Percentiles rank a stretch among this genome's conserved stretches.
Conservation (phyloP, 2,329 filamentous ascomycete species). For the Neophaeococcomyces mojaviensis region DNA sequence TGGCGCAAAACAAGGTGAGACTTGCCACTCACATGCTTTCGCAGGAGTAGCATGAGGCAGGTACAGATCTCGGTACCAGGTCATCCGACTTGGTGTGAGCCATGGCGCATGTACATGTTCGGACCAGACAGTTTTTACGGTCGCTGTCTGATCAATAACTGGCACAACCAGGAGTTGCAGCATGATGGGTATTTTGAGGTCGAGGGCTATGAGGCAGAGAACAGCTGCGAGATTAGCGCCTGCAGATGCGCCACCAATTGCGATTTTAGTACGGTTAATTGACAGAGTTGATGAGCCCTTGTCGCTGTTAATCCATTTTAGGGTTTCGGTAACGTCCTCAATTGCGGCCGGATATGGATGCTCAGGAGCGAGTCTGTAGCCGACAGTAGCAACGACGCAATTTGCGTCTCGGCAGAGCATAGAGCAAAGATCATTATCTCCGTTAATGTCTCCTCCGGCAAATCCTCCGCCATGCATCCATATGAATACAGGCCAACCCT, state of each 20-base stretch:
- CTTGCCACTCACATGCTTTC: slow-evolving; percentile 44
- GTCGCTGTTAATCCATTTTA: slow-evolving; percentile 39
- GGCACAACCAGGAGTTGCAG: slow-evolving; percentile 51
- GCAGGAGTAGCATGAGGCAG: slow-evolving; percentile 35
- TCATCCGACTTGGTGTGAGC: slow-evolving; percentile 29
- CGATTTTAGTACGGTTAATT: slow-evolving; percentile 36
- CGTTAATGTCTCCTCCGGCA: slow-evolving; percentile 51
- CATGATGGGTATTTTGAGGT: slow-evolving; percentile 29
- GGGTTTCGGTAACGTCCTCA: slow-evolving; percentile 48
- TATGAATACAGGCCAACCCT: slow-evolving; percentile 49
- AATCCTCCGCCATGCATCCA: slow-evolving; percentile 55
- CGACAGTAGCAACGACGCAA: slow-evolving; percentile 47
- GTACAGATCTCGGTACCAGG: slow-evolving; percentile 51
- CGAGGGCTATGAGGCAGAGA: slow-evolving; percentile 43
- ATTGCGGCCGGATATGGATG: slow-evolving; percentile 50
- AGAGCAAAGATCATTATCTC: slow-evolving; percentile 49
- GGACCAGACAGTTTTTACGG: slow-evolving; percentile 21
- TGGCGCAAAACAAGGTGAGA: slow-evolving; percentile 46
- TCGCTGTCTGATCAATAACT: slow-evolving; percentile 51
- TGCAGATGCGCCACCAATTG: slow-evolving; percentile 44
- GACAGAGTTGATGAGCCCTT: slow-evolving; percentile 35
- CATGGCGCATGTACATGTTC: slow-evolving; percentile 25
- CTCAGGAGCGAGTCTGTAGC: slow-evolving; percentile 52
- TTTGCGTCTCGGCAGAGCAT: slow-evolving; percentile 42
- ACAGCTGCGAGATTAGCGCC: slow-evolving; percentile 46